Percentiles rank a stretch among this genome's conserved stretches.
Evolutionary conservation across 2,329 filamentous ascomycete species (phyloP).

Genomic region (Fonsecaea erecta): DNA sequence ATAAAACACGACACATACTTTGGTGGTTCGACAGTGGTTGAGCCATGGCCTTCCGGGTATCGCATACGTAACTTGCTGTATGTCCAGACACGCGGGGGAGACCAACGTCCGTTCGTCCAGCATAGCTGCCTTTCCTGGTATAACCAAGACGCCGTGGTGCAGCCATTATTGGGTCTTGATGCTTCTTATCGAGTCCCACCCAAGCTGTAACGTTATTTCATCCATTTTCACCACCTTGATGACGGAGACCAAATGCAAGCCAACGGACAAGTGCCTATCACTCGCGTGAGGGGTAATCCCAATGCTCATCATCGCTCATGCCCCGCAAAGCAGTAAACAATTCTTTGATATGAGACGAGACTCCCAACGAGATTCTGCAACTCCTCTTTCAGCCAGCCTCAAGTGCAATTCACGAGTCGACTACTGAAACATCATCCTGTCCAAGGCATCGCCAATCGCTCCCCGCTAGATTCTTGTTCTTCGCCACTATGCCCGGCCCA

Average conservation of each 20-base stretch:
- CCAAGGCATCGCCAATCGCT: background rate
- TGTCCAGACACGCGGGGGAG: slow-evolving; percentile 24
- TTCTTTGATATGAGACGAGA: slow-evolving; percentile 21
- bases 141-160: slow-evolving; percentile 13
- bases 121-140: slow-evolving; percentile 31
- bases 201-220: slow-evolving; percentile 19
- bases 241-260: slow-evolving; percentile 9
- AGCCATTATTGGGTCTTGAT: slow-evolving; percentile 25
- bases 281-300: slow-evolving; percentile 28
- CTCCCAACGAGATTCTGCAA: slow-evolving; percentile 5
- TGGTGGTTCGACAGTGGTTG: background rate
- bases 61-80: slow-evolving; percentile 26
- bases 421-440: background rate
- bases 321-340: slow-evolving; percentile 32
- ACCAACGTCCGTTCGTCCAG: slow-evolving; percentile 31
- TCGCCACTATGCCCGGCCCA: slow-evolving; percentile 31
- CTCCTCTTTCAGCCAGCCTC: slow-evolving; percentile 1
- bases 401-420: background rate
- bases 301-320: slow-evolving; percentile 11
- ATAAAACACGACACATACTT: slow-evolving; percentile 12
- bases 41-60: slow-evolving; percentile 9
- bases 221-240: slow-evolving; percentile 9
- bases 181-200: slow-evolving; percentile 31
- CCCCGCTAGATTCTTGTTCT: background rate
- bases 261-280: slow-evolving; percentile 29